Evolutionary conservation across 139 green algal species (phyloP).

Genomic region (Chlorella sp.): DNA sequence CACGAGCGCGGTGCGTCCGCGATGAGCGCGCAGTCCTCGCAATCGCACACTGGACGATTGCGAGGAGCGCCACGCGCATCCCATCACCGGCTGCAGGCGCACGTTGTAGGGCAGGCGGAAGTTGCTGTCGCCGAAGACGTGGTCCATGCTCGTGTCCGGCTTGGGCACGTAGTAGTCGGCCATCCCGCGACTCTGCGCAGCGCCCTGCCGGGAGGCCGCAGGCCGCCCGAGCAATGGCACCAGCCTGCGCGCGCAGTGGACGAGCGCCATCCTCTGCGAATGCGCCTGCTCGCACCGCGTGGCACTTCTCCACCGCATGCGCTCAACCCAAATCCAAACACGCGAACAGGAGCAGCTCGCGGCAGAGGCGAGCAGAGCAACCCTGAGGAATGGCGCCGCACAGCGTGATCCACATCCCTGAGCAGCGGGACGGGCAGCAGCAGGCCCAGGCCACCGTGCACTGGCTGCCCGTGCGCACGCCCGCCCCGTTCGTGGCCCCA

Average conservation of each 20-base stretch:
- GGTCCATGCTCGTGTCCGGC: slow-evolving; percentile 19
- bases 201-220: too few species aligned
- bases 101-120: slow-evolving; percentile 15
- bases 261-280: too few species aligned
- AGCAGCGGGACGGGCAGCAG: not conserved
- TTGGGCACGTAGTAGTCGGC: slow-evolving; percentile 11
- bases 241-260: too few species aligned
- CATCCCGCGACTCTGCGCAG: not conserved
- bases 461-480: not conserved
- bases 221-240: too few species aligned
- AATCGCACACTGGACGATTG: too few species aligned
- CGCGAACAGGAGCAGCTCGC: not conserved
- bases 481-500: too few species aligned
- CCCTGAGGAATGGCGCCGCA: not conserved
- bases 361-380: not conserved
- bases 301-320: too few species aligned
- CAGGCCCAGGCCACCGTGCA: not conserved
- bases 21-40: too few species aligned
- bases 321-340: too few species aligned
- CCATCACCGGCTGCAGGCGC: not conserved
- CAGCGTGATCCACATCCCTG: not conserved
- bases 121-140: slow-evolving; percentile 18
- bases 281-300: too few species aligned
- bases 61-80: too few species aligned
- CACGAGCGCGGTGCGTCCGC: too few species aligned